Evolutionary conservation across 2,329 filamentous ascomycete genomes (phyloP), one percentile per base, ranked within the genome.

Genomic region (Cladophialophora bantiana): DNA sequence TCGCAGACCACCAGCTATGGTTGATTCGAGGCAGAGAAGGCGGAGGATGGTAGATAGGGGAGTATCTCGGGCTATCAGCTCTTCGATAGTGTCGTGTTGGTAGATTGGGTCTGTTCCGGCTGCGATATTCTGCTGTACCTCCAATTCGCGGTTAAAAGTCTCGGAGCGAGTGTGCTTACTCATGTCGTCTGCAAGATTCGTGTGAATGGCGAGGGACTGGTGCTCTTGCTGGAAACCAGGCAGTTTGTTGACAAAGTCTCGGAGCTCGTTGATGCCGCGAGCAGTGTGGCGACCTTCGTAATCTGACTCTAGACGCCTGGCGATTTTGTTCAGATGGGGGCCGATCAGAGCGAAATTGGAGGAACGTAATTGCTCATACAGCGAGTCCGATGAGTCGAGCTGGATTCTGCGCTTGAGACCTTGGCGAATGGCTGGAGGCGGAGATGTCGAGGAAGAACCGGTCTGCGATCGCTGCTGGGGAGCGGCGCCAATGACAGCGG

Each of bases 341-440:
- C 95, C 95, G 45, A 99, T 93, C 62, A 97, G 93, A 40, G 94
- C 94, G 77, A 98, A 99, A 77, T 99, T 99, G 48, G 92, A 89
- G 77, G 98, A 92, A 64, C 94, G 89, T 3, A 99, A 83, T 72
- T 96, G 91, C 56, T 89, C 89, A 76, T 94, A 99, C 10, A 99
- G 84, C 70, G 92, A 91, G 77, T 99, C 96, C 13, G 90, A 92
- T 2, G 91, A 91, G 77, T 98, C 94, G 1, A 99, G 86, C 74
- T 91, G 87, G 54, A 99, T 90, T 74, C 96, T 97, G 62, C 93
- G 88, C 77, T 96, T 97, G 75, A 88, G 83, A n/a, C 80, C 89
- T 83, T 78, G 89, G 79, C 80, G 90, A 78, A 65, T 83, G 60
- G 74, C 75, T 77, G 79, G 79, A 73, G 86, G 79, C 52, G 85